Evolutionary conservation across 1,284 basidiomycete species (phyloP).

Genomic region (Polyporus tsugae): DNA sequence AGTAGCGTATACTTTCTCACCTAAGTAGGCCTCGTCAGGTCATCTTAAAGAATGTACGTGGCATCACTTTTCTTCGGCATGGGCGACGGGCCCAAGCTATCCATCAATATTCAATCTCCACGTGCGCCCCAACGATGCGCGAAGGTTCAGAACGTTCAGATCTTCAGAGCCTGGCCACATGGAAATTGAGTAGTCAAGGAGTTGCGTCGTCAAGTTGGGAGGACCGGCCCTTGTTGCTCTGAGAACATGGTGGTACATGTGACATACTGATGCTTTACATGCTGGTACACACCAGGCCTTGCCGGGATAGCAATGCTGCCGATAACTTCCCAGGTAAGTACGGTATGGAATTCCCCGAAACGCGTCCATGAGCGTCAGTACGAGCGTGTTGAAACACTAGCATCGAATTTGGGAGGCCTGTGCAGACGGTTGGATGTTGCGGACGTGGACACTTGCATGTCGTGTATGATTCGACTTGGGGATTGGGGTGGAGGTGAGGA

Average conservation of each 20-base stretch:
- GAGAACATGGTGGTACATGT: background rate
- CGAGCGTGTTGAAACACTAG: background rate
- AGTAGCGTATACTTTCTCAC: no score
- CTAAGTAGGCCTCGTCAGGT: no score
- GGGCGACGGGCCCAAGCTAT: background rate
- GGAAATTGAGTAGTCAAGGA: background rate
- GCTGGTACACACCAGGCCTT: background rate
- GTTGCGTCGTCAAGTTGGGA: background rate
- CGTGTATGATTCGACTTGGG: no score
- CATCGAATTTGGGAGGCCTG: background rate
- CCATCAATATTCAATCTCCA: background rate
- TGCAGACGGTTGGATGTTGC: background rate
- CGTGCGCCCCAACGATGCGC: background rate
- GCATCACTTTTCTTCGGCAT: no score
- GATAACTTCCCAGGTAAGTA: background rate
- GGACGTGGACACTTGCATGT: no score
- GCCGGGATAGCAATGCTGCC: background rate
- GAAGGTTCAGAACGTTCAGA: background rate
- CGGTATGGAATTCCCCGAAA: background rate
- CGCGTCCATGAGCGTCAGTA: background rate
- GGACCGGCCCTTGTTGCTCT: constrained; percentile 1
- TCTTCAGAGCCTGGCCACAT: background rate
- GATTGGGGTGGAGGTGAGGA: background rate
- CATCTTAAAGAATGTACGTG: no score
- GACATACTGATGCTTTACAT: constrained; percentile 3